Percentiles rank a stretch among this genome's conserved stretches.
phyloP scores from a whole-genome alignment of 2,329 filamentous ascomycete genomes.

The Penicillium capsulatum region DNA sequence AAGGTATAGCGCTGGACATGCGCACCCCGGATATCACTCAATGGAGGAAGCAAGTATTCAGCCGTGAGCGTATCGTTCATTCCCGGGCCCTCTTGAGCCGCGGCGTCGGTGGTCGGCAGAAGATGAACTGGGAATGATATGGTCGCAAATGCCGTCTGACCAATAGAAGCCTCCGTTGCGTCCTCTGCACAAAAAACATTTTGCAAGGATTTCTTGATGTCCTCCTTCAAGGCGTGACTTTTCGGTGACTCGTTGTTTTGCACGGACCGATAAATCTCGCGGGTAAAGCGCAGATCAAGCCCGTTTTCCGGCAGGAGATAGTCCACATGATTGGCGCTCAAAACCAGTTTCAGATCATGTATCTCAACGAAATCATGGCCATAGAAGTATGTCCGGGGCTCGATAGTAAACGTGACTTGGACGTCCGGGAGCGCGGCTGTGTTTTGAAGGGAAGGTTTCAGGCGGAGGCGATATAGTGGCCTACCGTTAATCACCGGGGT shows the following conservation, averaged over 20 bases:
- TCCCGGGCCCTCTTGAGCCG: background rate
- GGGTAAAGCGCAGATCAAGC: conserved; percentile 39
- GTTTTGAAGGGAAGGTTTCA: conserved; percentile 6
- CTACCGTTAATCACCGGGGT: too few relatives aligned
- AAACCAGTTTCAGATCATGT: conserved; percentile 29
- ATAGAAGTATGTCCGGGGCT: conserved; percentile 4
- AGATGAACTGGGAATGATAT: conserved; percentile 29
- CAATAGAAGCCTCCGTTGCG: conserved; percentile 6
- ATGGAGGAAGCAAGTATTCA: conserved; percentile 36
- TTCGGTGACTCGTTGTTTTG: conserved; percentile 10
- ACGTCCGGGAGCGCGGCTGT: conserved; percentile 19
- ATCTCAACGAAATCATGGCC: conserved; percentile 15
- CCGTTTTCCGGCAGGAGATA: conserved; percentile 39
- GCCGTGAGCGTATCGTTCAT: conserved; percentile 17
- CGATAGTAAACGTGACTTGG: conserved; percentile 28
- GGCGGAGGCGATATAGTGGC: background rate
- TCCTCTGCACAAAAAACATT: conserved; percentile 16
- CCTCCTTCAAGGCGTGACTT: conserved; percentile 14
- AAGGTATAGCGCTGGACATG: conserved; percentile 32
- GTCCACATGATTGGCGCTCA: conserved; percentile 32
- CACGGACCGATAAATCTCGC: conserved; percentile 30
- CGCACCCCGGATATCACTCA: conserved; percentile 28
- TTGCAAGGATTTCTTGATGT: conserved; percentile 22
- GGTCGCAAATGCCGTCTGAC: conserved; percentile 31
- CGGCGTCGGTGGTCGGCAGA: conserved; percentile 9